Conservation (phyloP, 169 alveolate genomes). For the Cryptosporidium bovis region DNA sequence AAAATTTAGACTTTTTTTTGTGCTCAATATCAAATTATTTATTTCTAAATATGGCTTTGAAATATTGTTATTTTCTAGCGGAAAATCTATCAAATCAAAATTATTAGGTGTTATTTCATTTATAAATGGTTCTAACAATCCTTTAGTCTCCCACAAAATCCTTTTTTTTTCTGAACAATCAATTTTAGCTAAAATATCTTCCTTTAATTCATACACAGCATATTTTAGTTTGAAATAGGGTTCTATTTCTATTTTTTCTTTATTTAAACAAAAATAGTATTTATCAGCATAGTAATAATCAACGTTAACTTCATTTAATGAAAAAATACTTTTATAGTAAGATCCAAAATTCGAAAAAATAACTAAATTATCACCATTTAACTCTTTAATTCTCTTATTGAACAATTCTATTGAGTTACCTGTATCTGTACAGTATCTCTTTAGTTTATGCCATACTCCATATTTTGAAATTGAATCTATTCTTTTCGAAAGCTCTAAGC, state of each 20-base stretch:
- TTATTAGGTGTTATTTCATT: conserved; percentile 20
- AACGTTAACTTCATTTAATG: too few relatives aligned
- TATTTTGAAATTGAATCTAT: conserved; percentile 12
- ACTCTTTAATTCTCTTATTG: neutral
- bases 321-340: too few relatives aligned
- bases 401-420: neutral
- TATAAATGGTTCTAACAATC: conserved; percentile 24
- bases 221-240: too few relatives aligned
- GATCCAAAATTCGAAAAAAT: neutral
- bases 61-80: neutral
- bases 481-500: neutral
- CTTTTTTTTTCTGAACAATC: too few relatives aligned
- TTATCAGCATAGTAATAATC: too few relatives aligned
- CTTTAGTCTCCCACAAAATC: neutral
- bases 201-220: too few relatives aligned
- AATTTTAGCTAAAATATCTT: too few relatives aligned
- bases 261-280: too few relatives aligned
- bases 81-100: conserved; percentile 3
- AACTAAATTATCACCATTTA: conserved; percentile 13
- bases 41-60: neutral
- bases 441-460: conserved; percentile 25
- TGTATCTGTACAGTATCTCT: conserved; percentile 12
- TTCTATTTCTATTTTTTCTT: too few relatives aligned
- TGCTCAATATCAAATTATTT: neutral
- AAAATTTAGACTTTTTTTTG: too few relatives aligned